Evolutionary conservation across 1,139 yeast genomes (phyloP).

Genomic region (Pneumocystis sp.): DNA sequence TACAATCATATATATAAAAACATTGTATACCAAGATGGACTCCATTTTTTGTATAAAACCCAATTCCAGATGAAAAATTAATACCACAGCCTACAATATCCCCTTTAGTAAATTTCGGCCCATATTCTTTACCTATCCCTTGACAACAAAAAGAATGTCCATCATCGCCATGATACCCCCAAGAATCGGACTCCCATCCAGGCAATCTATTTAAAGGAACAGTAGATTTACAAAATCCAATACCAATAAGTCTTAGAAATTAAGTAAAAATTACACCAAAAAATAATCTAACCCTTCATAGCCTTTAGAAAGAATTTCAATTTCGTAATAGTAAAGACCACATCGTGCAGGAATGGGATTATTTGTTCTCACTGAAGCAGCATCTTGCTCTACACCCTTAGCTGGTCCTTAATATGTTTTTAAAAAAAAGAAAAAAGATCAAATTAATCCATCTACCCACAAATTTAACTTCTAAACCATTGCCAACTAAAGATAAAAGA

Average conservation of each 20-base stretch:
- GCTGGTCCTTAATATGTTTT: constrained; percentile 9
- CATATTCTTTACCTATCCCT: constrained; percentile 28
- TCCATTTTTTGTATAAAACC: constrained; percentile 50
- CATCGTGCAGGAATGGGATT: constrained; percentile 29
- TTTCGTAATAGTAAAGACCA: constrained; percentile 46
- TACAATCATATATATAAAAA: not conserved
- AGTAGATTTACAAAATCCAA: constrained; percentile 24
- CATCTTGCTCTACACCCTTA: constrained; percentile 16
- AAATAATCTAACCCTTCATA: constrained; percentile 27
- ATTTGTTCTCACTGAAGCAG: constrained; percentile 30
- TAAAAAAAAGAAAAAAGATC: not conserved
- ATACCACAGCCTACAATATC: constrained; percentile 80
- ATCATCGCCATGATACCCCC: constrained; percentile 46
- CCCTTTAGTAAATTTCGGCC: constrained; percentile 35
- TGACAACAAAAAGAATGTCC: constrained; percentile 37
- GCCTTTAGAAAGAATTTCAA: constrained; percentile 30
- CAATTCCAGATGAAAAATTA: constrained; percentile 45
- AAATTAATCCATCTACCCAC: constrained; percentile 4
- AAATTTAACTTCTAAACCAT: constrained; percentile 11
- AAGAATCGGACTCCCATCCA: constrained; percentile 36
- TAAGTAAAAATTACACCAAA: constrained; percentile 27
- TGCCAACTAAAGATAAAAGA: constrained; percentile 7
- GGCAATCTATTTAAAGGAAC: constrained; percentile 25
- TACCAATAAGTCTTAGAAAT: constrained; percentile 18
- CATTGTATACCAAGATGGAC: not conserved